These are phyloP conservation scores for Rhypophila decipiens DNA, from an alignment of 495 filamentous ascomycete genomes.

Conservation along the genomic window DNA sequence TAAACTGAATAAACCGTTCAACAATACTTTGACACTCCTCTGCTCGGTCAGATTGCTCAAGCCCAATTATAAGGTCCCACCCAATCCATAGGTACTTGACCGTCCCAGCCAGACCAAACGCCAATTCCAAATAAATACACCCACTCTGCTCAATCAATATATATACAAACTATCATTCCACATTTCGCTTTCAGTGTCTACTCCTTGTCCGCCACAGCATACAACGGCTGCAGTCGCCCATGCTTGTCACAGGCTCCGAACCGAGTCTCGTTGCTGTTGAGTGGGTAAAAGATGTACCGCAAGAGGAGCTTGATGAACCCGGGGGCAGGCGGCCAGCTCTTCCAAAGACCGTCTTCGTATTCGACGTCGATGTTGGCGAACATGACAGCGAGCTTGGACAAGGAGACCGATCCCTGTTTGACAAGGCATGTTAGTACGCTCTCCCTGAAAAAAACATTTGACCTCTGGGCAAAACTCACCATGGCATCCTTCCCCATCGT, in stretches of 20 bases:
- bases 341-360: slow-evolving; percentile 30
- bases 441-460: no score
- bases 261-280: slow-evolving; percentile 22
- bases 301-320: slow-evolving; percentile 17
- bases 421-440: no score
- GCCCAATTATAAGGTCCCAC: no score
- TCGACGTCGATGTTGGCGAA: slow-evolving; percentile 40
- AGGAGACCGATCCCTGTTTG: background rate
- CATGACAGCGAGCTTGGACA: background rate
- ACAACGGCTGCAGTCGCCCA: slow-evolving; percentile 22
- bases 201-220: slow-evolving; percentile 11
- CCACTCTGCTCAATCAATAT: no score
- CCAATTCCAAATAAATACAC: no score
- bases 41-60: no score
- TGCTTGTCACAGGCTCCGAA: slow-evolving; percentile 26
- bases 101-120: no score
- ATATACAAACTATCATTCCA: no score
- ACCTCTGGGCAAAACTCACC: slow-evolving; percentile 3
- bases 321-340: slow-evolving; percentile 26
- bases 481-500: slow-evolving; percentile 19
- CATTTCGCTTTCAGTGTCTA: no score
- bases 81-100: no score
- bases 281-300: slow-evolving; percentile 17
- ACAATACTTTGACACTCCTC: no score
- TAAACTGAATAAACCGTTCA: no score